Evolutionary conservation across 345 rosid species (phyloP).

Genomic region (Gossypium thurberi): DNA sequence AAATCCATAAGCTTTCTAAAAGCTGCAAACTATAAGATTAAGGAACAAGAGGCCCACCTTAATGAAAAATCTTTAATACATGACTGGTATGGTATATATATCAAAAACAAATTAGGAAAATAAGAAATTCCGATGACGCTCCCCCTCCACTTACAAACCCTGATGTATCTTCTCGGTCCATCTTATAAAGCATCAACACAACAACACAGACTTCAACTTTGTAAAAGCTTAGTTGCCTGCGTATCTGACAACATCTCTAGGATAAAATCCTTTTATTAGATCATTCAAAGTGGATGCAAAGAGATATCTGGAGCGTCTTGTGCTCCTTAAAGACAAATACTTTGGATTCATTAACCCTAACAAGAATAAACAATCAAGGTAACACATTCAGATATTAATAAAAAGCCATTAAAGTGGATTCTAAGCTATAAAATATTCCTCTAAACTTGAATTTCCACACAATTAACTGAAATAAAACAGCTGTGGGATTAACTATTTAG

Average conservation of each 20-base stretch:
- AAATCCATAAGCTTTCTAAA: conserved; percentile 50
- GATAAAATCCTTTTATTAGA: conserved; percentile 46
- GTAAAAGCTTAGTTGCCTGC: conserved; percentile 11
- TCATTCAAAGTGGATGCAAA: conserved; percentile 20
- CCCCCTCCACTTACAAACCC: conserved; percentile 91
- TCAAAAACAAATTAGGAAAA: conserved; percentile 26
- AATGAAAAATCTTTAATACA: conserved; percentile 18
- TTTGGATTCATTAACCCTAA: conserved; percentile 44
- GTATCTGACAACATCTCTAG: conserved; percentile 50
- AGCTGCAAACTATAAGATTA: conserved; percentile 6
- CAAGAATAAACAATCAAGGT: conserved; percentile 7
- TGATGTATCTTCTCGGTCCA: conserved; percentile 84
- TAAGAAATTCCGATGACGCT: conserved; percentile 16
- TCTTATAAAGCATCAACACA: conserved; percentile 23
- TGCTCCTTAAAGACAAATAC: conserved; percentile 31
- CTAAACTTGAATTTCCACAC: conserved; percentile 1
- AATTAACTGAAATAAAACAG: neutral
- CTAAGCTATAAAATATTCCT: neutral
- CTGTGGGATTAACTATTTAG: neutral
- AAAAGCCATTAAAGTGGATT: neutral
- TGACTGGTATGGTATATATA: conserved; percentile 16
- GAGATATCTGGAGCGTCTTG: conserved; percentile 34
- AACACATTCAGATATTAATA: neutral
- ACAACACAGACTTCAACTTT: conserved; percentile 6
- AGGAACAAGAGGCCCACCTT: conserved; percentile 8